phyloP scores from a whole-genome alignment of 192 early-diverging fungal species.

The Linnemannia elongata region DNA sequence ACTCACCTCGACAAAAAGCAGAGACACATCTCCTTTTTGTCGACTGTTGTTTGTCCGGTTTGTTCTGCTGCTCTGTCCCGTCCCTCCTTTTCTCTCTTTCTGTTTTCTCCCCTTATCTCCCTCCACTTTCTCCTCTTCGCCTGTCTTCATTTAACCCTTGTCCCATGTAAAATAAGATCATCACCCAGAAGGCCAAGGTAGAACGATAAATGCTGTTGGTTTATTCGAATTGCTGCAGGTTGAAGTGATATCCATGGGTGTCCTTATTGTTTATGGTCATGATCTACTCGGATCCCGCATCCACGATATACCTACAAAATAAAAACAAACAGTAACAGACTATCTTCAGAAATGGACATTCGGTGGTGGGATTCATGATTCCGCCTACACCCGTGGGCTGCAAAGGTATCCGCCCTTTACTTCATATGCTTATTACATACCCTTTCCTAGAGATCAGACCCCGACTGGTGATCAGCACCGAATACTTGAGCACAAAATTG shows the following conservation, averaged over 20 bases:
- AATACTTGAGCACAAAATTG: conserved; percentile 66
- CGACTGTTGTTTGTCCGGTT: background rate
- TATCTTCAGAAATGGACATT: background rate
- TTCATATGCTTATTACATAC: conserved; percentile 27
- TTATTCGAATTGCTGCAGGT: too few species aligned
- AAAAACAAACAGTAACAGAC: background rate
- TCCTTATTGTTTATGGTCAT: too few species aligned
- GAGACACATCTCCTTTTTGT: background rate
- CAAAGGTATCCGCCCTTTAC: background rate
- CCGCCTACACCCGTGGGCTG: background rate
- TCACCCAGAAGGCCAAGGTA: too few species aligned
- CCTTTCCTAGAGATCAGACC: conserved; percentile 65
- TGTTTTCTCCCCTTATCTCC: background rate
- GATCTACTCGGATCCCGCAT: conserved; percentile 12
- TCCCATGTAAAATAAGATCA: too few species aligned
- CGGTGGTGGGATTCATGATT: too few species aligned
- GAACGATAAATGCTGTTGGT: too few species aligned
- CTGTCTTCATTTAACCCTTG: background rate
- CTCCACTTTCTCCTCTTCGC: background rate
- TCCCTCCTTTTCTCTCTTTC: background rate
- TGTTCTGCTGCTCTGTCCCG: background rate
- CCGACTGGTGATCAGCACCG: conserved; percentile 54
- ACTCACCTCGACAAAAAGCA: background rate
- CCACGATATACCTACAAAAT: conserved; percentile 38
- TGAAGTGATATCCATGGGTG: too few species aligned